Base-by-base conservation (phyloP, 257 asterid genomes). In the Salvia miltiorrhiza region DNA sequence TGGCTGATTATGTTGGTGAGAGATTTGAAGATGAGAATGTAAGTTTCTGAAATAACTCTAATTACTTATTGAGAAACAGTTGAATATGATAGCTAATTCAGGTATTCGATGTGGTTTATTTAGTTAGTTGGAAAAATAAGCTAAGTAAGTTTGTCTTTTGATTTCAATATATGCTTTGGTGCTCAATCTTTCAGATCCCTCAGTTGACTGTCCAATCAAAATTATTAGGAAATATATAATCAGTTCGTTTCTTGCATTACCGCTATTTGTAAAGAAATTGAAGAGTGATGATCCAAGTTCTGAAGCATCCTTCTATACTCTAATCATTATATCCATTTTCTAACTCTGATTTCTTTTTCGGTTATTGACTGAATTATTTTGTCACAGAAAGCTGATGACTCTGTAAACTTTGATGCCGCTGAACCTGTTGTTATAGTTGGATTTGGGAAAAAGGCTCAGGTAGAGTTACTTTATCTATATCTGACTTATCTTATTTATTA, bases 401-500 rank as follows among this genome's bases (percentile, higher is more conserved):
- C 77, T 26, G 82, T 77, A 44, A 88, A 90, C 82, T 87, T 86
- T 52, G 89, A 83, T 63, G 95, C 86, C 73, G 85, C 87, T 4
- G 99, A 90, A 57, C 99, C 99, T 40, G 88, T 93, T 67, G 96
- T 93, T 67, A 89, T 93, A 62, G 88, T 93, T 83, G 99, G 99
- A 73, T 93, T 93, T 65, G 96, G 99, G 53, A 92, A 89, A 71
- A 90, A 90, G 90, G 95, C 96, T 77, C 97, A 90, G 97, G 99
- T 90, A 83, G 9, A 48, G 52, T 73, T 72, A 20, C 61, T 65
- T 33, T n/a, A 41, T 58, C 8, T 48, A 30, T 49, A 24, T 39
- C 6, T 6, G 7, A 59, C 2, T 8, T 10, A 64, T 30, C 9
- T 14, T 4, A 4, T 12, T 12, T 28, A 0, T 56, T 43, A 45